Percentiles rank a stretch among this genome's conserved stretches.
Conservation (phyloP, 2,329 filamentous ascomycete species). For the Epichloe gansuensis region DNA sequence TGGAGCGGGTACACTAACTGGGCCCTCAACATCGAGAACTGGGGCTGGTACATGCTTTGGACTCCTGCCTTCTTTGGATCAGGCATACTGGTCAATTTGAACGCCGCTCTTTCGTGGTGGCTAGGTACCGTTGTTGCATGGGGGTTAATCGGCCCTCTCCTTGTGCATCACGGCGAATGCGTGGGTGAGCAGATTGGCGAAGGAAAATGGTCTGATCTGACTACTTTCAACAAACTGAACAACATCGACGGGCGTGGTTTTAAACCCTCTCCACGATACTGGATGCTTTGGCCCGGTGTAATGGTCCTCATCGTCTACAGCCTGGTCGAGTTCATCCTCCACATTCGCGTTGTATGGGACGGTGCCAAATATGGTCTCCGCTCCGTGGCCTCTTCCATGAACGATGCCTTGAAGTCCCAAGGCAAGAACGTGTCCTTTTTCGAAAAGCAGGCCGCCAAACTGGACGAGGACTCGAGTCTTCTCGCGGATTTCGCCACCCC, state of each 20-base stretch:
- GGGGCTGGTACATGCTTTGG: constrained; percentile 47
- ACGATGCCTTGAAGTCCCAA: constrained; percentile 17
- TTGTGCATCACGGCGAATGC: constrained; percentile 36
- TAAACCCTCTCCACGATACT: constrained; percentile 26
- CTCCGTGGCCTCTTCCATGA: constrained; percentile 17
- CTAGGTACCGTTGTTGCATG: constrained; percentile 41
- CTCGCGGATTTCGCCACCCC: constrained; percentile 28
- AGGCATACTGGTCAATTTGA: constrained; percentile 36
- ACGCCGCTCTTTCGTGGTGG: constrained; percentile 45
- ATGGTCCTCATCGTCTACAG: constrained; percentile 30
- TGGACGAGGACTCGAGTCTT: constrained; percentile 17
- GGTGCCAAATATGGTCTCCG: constrained; percentile 22
- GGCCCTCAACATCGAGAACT: constrained; percentile 42
- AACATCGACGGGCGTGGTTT: constrained; percentile 16
- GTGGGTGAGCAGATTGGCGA: constrained; percentile 27
- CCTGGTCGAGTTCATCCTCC: constrained; percentile 27
- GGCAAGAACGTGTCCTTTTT: constrained; percentile 21
- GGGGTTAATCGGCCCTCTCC: constrained; percentile 35
- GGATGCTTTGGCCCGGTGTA: constrained; percentile 31
- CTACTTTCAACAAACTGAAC: constrained; percentile 19
- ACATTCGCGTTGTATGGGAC: constrained; percentile 24
- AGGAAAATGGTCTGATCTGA: constrained; percentile 18
- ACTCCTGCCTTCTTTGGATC: constrained; percentile 50
- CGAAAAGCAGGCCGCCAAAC: constrained; percentile 23
- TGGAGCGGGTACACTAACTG: constrained; percentile 36